phyloP scores from a whole-genome alignment of 805 yeast genomes.

The Barnettozyma siamensis region DNA sequence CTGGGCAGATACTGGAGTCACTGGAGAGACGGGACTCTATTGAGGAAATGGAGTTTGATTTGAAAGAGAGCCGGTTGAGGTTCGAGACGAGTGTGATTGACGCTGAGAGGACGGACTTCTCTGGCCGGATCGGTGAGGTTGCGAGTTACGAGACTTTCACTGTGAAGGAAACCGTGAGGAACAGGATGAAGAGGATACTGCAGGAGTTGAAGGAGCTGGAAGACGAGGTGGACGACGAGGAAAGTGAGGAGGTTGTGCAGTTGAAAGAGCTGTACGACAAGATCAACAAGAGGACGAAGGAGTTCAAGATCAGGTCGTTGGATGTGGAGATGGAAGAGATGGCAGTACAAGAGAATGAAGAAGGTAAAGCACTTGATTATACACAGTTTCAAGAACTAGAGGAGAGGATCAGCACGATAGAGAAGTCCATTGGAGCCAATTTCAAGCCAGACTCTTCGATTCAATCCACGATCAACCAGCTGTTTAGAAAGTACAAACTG shows the following conservation, averaged over 20 bases:
- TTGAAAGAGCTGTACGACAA: conserved; percentile 18
- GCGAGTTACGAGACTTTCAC: conserved; percentile 30
- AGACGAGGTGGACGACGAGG: conserved; percentile 15
- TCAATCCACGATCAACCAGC: conserved; percentile 25
- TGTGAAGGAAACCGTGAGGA: conserved; percentile 33
- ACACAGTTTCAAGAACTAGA: conserved; percentile 9
- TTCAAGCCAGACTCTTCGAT: conserved; percentile 15
- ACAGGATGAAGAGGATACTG: conserved; percentile 33
- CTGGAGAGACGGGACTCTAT: conserved; percentile 21
- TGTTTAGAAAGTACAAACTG: conserved; percentile 26
- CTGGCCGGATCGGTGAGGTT: conserved; percentile 28
- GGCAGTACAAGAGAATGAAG: neutral
- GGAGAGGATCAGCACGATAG: conserved; percentile 12
- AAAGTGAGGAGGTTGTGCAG: conserved; percentile 15
- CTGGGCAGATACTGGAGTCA: conserved; percentile 2
- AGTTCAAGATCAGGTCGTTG: conserved; percentile 5
- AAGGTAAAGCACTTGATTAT: neutral
- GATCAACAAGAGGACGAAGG: conserved; percentile 12
- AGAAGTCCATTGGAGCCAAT: conserved; percentile 15
- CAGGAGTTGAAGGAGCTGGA: conserved; percentile 35
- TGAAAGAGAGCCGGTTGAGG: conserved; percentile 17
- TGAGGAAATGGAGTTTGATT: conserved; percentile 12
- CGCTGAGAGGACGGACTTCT: conserved; percentile 21
- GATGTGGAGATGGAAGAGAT: neutral
- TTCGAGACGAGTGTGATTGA: conserved; percentile 27